Base-by-base conservation (phyloP, 1,284 basidiomycete genomes). In the Albatrellus sp. region DNA sequence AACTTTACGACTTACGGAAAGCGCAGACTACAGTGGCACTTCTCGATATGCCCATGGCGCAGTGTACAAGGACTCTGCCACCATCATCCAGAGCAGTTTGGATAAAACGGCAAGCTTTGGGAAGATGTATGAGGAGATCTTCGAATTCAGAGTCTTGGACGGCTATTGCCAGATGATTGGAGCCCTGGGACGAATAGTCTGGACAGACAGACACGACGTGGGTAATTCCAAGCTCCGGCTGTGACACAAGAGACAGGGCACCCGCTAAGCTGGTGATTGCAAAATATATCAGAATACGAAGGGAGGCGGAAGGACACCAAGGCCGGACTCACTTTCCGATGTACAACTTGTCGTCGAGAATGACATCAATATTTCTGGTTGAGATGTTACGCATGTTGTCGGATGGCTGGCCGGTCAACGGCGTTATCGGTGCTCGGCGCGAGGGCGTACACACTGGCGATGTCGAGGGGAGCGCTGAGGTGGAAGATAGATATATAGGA, bases 1-100 rank as follows among this genome's bases (percentile, higher is more conserved):
- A 39, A 43, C 38, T 5, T 17, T 34, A 20, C 16, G 17, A 66
- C 75, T 60, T 53, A 80, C 77, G 55, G 57, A 78, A 82, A 19
- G 80, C 81, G 47, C 76, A 76, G 43, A 75, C 76, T 24, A 75
- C 70, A 9, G 75, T 75, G 47, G 68, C 65, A 44, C 64, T 66
- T 38, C 71, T 58, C 35, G 66, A 69, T 14, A 73, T 66, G 31
- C 71, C 71, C 49, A 72, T 69, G 32, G 67, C 66, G 60, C 86
- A 89, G 54, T 89, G 85, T 12, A 89, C 79, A 14, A 89, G 69
- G 29, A 86, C 74, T 43, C 58, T 67, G 0, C 75, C 74, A 30
- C 68, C 66, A 4, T 55, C 35, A 5, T 62, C 56, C 34, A 80
- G 51, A 5, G 76, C 73, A 16, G 59, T 47, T 49, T 73, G 64